Evolutionary conservation across 805 yeast species (phyloP), one percentile per base, ranked within the genome.

Genomic region (Metschnikowia koreensis): DNA sequence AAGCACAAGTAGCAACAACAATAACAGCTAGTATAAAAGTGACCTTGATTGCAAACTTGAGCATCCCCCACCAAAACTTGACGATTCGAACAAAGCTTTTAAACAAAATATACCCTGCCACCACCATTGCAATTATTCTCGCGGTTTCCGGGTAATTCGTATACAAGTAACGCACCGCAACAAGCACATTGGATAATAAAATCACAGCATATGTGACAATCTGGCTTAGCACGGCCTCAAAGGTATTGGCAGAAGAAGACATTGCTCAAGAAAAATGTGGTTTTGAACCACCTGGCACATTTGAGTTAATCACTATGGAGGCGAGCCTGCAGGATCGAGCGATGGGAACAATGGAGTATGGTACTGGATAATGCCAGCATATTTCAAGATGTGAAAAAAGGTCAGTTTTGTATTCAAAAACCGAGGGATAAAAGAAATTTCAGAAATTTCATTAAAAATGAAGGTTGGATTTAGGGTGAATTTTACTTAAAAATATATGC

Each of bases 21-120:
- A 45, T 28, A n/a, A 47, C 29, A 16, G 41, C 17, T 17, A 45
- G 38, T 17, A 52, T 27, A 1, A 56, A 9, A 6, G 36, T 41
- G 15, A 47, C 52, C 42, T 55, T 55, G 22, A 46, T 26, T 15
- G 40, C 38, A 12, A 54, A 53, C 34, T 38, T 39, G 28, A 51
- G 31, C 38, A 55, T 29, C 11, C 49, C 38, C 49, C 56, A 50
- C 60, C 60, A 57, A 27, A 55, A 38, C 41, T 46, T 31, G 28
- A 57, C 6, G 38, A 57, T 48, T 31, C 59, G 17, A 33, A 41
- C 46, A 43, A 48, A 39, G 41, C 50, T 22, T 15, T 42, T 42
- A 46, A 54, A 55, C 26, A 42, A 17, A n/a, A 55, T 3, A 36
- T 55, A 57, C 37, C 46, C 51, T 3, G 47, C 31, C 37, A 55